Percentiles rank a stretch among this genome's conserved stretches.
These are phyloP conservation scores for Podila epicladia DNA, from an alignment of 192 early-diverging fungal species.

Conservation along the genomic window DNA sequence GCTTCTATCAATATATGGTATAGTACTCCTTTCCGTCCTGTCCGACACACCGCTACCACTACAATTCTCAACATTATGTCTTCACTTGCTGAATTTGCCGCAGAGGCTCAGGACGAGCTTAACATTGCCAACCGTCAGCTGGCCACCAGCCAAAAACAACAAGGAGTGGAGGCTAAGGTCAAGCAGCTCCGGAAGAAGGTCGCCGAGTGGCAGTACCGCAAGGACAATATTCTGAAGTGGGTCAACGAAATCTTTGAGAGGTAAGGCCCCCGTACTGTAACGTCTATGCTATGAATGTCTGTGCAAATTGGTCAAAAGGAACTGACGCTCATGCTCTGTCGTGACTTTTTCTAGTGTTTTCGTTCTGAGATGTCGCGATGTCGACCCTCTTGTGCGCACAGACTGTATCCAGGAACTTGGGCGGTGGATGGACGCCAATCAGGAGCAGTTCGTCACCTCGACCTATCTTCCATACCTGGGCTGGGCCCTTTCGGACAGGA, in stretches of 20 bases:
- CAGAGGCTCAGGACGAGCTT: constrained; percentile 67
- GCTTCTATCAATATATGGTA: constrained; percentile 16
- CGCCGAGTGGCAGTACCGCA: constrained; percentile 61
- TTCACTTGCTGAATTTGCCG: constrained; percentile 73
- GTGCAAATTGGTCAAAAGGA: no score
- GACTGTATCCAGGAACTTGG: constrained; percentile 89
- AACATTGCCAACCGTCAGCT: constrained; percentile 77
- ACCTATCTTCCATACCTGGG: constrained; percentile 85
- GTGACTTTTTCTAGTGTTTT: constrained; percentile 72
- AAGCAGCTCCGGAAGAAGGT: constrained; percentile 54
- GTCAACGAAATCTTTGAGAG: constrained; percentile 81
- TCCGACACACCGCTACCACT: constrained; percentile 89
- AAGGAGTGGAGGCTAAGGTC: constrained; percentile 33
- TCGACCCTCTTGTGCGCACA: constrained; percentile 81
- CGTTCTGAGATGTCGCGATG: constrained; percentile 90
- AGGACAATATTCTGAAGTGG: constrained; percentile 64
- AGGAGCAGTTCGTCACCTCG: constrained; percentile 77
- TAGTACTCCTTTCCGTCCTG: constrained; percentile 84
- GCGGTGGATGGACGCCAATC: constrained; percentile 76
- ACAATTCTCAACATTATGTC: constrained; percentile 72
- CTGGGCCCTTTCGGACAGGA: constrained; percentile 88
- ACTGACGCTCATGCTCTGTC: neutral
- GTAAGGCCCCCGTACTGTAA: constrained; percentile 41
- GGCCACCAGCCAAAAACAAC: constrained; percentile 61
- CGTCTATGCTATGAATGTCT: no score